These are phyloP conservation scores for Fusarium piperis DNA, from an alignment of 2,329 filamentous ascomycete species.

Conservation along the genomic window DNA sequence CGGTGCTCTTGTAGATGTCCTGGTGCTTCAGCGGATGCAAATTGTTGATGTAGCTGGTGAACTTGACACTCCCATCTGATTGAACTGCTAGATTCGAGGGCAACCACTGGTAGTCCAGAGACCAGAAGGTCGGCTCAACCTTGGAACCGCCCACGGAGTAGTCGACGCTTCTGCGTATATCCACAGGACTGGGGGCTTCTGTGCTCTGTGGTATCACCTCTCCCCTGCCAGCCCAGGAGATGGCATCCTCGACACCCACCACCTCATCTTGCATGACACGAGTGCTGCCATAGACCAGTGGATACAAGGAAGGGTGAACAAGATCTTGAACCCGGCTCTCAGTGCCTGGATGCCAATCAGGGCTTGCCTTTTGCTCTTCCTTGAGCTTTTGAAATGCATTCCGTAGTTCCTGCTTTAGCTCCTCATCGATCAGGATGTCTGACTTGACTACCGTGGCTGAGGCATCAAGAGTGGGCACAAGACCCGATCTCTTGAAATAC, in stretches of 20 bases:
- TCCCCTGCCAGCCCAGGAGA: neutral
- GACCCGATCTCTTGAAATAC: neutral
- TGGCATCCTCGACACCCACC: constrained; percentile 26
- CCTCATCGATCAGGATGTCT: neutral
- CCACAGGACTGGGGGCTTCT: neutral
- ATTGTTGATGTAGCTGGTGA: neutral
- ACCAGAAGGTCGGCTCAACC: neutral
- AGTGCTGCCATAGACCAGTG: constrained; percentile 33
- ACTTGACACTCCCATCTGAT: neutral
- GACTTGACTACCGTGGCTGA: neutral
- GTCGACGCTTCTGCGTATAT: neutral
- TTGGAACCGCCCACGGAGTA: neutral
- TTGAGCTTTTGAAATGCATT: neutral
- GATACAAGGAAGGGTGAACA: constrained; percentile 31
- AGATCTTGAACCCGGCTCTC: constrained; percentile 5
- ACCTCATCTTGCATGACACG: constrained; percentile 48
- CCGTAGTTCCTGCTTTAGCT: neutral
- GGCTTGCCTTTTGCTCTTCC: neutral
- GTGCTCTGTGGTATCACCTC: neutral
- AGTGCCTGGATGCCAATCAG: constrained; percentile 17
- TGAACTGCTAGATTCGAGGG: neutral
- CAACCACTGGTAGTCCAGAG: neutral
- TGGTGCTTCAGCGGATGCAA: neutral
- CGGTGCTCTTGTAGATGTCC: neutral
- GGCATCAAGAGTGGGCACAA: neutral